Percentiles rank a stretch among this genome's conserved stretches.
These are phyloP conservation scores for Penicillium italicum DNA, from an alignment of 2,329 filamentous ascomycete genomes.

Conservation along the genomic window DNA sequence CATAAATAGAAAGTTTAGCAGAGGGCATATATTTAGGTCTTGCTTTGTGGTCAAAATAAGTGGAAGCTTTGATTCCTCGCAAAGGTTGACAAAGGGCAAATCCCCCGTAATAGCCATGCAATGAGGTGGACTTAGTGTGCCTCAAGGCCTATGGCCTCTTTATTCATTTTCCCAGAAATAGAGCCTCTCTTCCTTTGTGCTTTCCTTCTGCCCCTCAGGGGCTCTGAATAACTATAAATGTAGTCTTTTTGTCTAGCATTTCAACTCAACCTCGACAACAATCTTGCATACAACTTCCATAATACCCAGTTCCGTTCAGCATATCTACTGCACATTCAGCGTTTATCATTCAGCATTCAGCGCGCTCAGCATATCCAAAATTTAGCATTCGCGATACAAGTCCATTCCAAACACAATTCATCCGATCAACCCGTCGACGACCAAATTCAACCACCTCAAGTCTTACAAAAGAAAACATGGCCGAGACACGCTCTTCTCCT, in stretches of 20 bases:
- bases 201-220: not conserved
- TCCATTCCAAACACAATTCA: not conserved
- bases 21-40: not conserved
- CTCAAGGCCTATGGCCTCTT: not conserved
- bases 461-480: not conserved
- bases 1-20: not conserved
- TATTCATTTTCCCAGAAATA: not conserved
- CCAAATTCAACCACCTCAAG: not conserved
- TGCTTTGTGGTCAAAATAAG: not conserved
- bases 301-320: not conserved
- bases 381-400: not conserved
- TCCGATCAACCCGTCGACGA: not conserved
- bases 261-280: not conserved
- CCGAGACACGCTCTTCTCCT: not conserved
- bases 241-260: not conserved
- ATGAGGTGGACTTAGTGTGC: not conserved
- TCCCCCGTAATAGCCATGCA: not conserved
- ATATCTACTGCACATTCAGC: not conserved
- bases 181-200: not conserved
- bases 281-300: not conserved
- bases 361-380: not conserved
- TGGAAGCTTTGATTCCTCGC: not conserved
- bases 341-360: not conserved
- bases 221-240: not conserved
- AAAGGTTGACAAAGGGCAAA: not conserved